Evolutionary conservation across 768 basidiomycete species (phyloP), one percentile per base, ranked within the genome.

Genomic region (Lentinula raphanica): DNA sequence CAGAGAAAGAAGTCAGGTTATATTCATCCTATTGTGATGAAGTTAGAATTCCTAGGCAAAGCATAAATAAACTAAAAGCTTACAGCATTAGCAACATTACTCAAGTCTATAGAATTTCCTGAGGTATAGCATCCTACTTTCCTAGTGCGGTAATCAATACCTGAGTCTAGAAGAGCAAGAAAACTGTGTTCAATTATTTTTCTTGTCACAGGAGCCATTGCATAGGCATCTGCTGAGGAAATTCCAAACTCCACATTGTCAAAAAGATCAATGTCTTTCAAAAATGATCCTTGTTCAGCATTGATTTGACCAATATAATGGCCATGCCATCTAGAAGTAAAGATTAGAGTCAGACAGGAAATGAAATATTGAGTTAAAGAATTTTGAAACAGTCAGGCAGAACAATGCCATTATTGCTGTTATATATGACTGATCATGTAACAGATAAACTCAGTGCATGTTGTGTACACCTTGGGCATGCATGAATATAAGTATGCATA

Each of bases 91-190:
- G 68, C 64, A 12, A 71, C 58, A 21, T 64, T 66, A 29, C 67
- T 51, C 5, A 65, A 55, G 49, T 69, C 67, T 19, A 61, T 60
- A 3, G 53, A 59, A 36, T 63, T 67, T 5, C 69, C 74, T 2
- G 78, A 68, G 25, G 69, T 69, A 59, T 64, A 78, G 58, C 74
- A 74, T 1, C 76, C 76, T 17, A 77, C 71, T 11, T 70, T 71
- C 9, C 27, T 63, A 60, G 27, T 70, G 54, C 75, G 67, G 61
- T 72, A 76, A 57, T 75, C 71, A 21, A 77, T 69, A 8, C 75
- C 76, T 3, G 76, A 74, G 61, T 78, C 76, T 46, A 74, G 66
- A 11, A 78, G 63, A 17, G 71, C 71, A 45, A 70, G 60, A 59
- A 74, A 74, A 1, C 66, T 59, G 29, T 62, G 58, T 53, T 74